Evolutionary conservation across 371 early-diverging fungal species (phyloP), one percentile per base, ranked within the genome.

Genomic region (Nosema muscidifuracis): DNA sequence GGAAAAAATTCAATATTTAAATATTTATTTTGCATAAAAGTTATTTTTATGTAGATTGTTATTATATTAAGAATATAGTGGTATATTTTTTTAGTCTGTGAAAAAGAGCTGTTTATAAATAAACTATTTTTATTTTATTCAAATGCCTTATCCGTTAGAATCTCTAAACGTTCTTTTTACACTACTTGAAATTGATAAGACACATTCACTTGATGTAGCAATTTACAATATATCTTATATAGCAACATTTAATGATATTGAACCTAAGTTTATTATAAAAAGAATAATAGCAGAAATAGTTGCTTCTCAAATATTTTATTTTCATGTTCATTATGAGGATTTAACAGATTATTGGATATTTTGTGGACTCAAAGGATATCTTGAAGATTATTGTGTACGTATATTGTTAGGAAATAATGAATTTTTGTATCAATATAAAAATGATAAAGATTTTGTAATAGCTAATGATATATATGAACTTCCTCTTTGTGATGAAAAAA

Each of bases 321-420:
- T 69, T 66, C 67, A 78, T 67, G 76, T 77, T 67, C 72, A 56
- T 51, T 42, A 65, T 18, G 47, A 34, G 28, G 63, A 66, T 3
- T 33, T 24, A 30, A 26, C 68, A 22, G 74, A 73, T 30, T 64
- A 57, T n/a, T 71, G 83, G 83, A 73, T 83, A 40, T 71, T 65
- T 55, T 44, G 50, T 15, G 84, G 84, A 30, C 50, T 82, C 15
- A 34, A 36, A 12, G 81, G 79, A 61, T 80, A 84, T 62, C 38
- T 82, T n/a, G 40, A 51, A 9, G 77, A 78, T 55, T 64, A 74
- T 58, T 64, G 71, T 50, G 26, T 73, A 7, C 74, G 75, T 26
- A 40, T 73, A 36, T 62, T 84, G 28, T 63, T 84, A 16, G 84
- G 84, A 42, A 75, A 71, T 18, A 84, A 81, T 53, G 81, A 81